Percentiles rank a stretch among this genome's conserved stretches.
phyloP scores from a whole-genome alignment of 2,329 filamentous ascomycete species.

The Zasmidium citrigriseum region DNA sequence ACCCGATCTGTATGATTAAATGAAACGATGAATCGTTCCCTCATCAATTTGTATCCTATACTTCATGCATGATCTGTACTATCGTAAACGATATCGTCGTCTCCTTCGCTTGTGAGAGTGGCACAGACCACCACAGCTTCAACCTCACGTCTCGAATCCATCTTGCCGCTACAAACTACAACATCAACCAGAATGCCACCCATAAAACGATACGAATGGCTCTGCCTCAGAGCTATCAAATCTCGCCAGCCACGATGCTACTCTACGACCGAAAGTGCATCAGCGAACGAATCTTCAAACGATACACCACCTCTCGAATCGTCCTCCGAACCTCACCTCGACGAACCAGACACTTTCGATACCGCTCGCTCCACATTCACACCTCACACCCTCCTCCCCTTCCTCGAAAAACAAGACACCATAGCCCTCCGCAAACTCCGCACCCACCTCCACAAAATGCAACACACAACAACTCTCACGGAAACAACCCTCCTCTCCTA shows the following conservation, averaged over 20 bases:
- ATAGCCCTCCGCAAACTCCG: neutral
- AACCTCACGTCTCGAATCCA: neutral
- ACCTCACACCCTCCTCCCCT: neutral
- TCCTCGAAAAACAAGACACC: constrained; percentile 2
- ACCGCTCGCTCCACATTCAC: neutral
- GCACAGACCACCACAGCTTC: neutral
- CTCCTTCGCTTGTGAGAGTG: too few relatives aligned
- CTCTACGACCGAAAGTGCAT: neutral
- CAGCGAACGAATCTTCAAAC: neutral
- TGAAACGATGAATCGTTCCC: too few relatives aligned
- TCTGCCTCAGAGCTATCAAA: constrained; percentile 6
- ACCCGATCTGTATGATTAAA: too few relatives aligned
- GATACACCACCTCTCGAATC: neutral
- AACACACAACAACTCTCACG: neutral
- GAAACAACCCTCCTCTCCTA: neutral
- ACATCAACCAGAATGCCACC: constrained; percentile 1
- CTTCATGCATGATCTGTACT: too few relatives aligned
- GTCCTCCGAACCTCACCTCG: neutral
- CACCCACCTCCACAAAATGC: neutral
- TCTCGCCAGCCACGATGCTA: neutral
- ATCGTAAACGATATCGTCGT: too few relatives aligned
- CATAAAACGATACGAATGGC: constrained; percentile 2
- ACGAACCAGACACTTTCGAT: neutral
- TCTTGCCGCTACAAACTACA: neutral
- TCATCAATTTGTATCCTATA: too few relatives aligned